A percentile compares a stretch with the other conserved stretches of the same genome.
Evolutionary conservation across 1,284 basidiomycete species (phyloP).

Genomic region (Fomitopsis palustris): DNA sequence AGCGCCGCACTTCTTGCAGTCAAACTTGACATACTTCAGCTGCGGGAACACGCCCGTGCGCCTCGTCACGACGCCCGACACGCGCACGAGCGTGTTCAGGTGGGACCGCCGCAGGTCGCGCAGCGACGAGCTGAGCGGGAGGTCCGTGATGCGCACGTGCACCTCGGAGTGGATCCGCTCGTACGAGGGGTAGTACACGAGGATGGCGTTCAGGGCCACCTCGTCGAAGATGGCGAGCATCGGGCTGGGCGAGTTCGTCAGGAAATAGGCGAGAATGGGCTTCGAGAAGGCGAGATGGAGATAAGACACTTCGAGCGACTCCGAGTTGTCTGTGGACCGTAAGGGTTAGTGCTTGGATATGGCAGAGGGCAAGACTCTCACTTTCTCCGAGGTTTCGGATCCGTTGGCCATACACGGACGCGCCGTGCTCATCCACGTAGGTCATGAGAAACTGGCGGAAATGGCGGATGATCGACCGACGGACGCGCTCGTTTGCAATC

Average conservation of each 20-base stretch:
- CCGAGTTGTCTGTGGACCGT: constrained; percentile 75
- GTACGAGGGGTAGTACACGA: constrained; percentile 95
- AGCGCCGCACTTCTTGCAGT: constrained; percentile 91
- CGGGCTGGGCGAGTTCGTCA: constrained; percentile 90
- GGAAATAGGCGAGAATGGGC: constrained; percentile 94
- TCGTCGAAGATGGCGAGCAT: constrained; percentile 97
- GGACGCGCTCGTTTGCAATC: constrained; percentile 91
- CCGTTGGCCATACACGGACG: constrained; percentile 92
- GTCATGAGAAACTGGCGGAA: constrained; percentile 97
- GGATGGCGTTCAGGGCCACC: constrained; percentile 90
- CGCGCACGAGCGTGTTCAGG: constrained; percentile 93
- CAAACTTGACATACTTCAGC: constrained; percentile 99
- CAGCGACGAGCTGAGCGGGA: constrained; percentile 86
- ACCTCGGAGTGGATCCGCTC: constrained; percentile 97
- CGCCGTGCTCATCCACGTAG: constrained; percentile 88
- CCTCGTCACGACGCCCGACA: constrained; percentile 96
- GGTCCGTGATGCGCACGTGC: constrained; percentile 94
- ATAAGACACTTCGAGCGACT: constrained; percentile 97
- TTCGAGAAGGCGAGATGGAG: constrained; percentile 88
- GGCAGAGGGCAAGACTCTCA: no score
- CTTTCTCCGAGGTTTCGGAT: constrained; percentile 95
- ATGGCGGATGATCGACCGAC: constrained; percentile 86
- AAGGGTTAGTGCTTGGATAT: background rate
- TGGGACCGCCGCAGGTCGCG: constrained; percentile 92
- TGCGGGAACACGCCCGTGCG: constrained; percentile 97